Base-by-base conservation (phyloP, 164 flowering plant genomes). In the Chimonanthus salicifolius region DNA sequence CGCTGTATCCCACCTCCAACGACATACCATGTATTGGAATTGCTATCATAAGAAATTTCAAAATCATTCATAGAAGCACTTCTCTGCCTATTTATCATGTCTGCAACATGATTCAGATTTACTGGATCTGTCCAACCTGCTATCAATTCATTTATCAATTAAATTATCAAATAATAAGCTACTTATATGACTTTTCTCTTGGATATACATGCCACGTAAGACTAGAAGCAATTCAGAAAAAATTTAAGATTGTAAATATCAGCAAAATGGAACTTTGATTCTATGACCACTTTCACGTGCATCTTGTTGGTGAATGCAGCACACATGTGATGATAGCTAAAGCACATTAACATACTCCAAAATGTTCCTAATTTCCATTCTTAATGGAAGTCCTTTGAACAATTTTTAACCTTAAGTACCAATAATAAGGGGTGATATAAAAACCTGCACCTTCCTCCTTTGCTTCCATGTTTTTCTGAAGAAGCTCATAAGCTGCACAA, bases 1-100 rank as follows among this genome's bases (percentile, higher is more conserved):
- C 98, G 96, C 67, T 88, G 87, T 78, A 95, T 76, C 51, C 99
- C 99, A 9, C 89, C 72, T 83, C 99, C 99, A 71, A 64, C 82
- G 49, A 95, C 92, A 82, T 85, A 85, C 98, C 98, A 95, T 47
- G 87, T 85, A 67, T 74, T 79, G 63, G 88, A 79, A 75, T 78
- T 60, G 54, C 78, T 77, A 62, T 95, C 96, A 72, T 84, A 87
- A 76, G 79, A 73, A 79, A 95, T 90, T 77, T 88, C 90, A 78
- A 91, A 95, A 54, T 93, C 92, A 72, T 81, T 80, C 74, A 95
- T 91, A n/a, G 99, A 85, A 58, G 91, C 84, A 54, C 78, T 85
- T 60, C 93, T 83, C 71, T 89, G 90, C 85, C 84, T 87, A 2
- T 76, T 68, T 71, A 94, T 77, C 86, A 77, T 83, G 18, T 95